phyloP scores from a whole-genome alignment of 805 yeast species.

The Candida yuanshanica region DNA sequence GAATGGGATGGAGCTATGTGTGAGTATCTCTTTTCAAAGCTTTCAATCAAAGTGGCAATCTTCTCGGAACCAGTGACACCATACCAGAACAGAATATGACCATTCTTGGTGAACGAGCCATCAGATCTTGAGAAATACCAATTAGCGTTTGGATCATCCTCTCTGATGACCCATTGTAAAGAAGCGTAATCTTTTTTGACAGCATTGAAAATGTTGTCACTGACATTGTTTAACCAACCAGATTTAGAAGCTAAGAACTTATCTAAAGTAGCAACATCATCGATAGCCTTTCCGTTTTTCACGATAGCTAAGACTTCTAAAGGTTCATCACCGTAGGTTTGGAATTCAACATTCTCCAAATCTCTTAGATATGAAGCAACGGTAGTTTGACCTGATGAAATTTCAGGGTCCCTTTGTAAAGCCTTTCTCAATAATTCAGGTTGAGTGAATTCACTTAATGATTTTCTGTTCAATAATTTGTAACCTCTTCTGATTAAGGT shows the following conservation, averaged over 20 bases:
- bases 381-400: conserved; percentile 61
- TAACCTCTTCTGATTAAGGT: conserved; percentile 97
- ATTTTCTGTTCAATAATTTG: conserved; percentile 68
- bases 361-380: conserved; percentile 78
- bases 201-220: conserved; percentile 87
- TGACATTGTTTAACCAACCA: conserved; percentile 97
- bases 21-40: conserved; percentile 35
- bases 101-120: conserved; percentile 88
- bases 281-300: conserved; percentile 34
- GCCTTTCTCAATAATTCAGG: conserved; percentile 77
- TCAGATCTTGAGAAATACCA: conserved; percentile 93
- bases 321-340: conserved; percentile 92
- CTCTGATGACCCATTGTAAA: conserved; percentile 85
- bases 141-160: conserved; percentile 82
- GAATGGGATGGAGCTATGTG: conserved; percentile 30
- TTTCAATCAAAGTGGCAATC: conserved; percentile 57
- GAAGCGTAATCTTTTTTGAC: conserved; percentile 66
- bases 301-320: conserved; percentile 91
- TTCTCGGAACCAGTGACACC: conserved; percentile 65
- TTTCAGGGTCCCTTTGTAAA: conserved; percentile 69
- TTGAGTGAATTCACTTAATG: conserved; percentile 60
- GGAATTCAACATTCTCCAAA: conserved; percentile 57
- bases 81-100: conserved; percentile 91
- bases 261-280: conserved; percentile 62
- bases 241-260: conserved; percentile 81